These are phyloP conservation scores for Trichoderma harzianum DNA, from an alignment of 2,329 filamentous ascomycete species.

Conservation along the genomic window DNA sequence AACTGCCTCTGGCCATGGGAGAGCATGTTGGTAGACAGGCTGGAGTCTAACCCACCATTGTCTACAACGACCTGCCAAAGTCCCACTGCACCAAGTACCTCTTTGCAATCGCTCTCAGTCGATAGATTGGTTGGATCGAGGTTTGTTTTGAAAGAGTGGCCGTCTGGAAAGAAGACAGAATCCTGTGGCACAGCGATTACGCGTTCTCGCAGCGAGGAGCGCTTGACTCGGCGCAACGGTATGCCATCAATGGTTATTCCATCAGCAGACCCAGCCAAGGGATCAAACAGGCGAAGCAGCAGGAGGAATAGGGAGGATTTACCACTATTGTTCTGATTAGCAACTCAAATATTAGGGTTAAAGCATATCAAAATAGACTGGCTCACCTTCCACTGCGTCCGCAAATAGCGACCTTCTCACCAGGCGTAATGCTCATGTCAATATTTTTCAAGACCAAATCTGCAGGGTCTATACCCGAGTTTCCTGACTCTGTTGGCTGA, in stretches of 20 bases:
- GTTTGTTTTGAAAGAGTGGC: constrained; percentile 39
- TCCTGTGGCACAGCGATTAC: constrained; percentile 55
- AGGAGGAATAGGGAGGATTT: constrained; percentile 44
- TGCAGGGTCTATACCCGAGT: background rate
- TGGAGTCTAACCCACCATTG: constrained; percentile 33
- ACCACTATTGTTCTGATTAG: constrained; percentile 25
- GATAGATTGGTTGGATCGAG: constrained; percentile 39
- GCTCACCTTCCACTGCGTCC: constrained; percentile 35
- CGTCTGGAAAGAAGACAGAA: constrained; percentile 47
- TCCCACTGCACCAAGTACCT: constrained; percentile 34
- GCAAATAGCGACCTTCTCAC: constrained; percentile 36
- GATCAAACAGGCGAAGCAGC: constrained; percentile 41
- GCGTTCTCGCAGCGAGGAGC: constrained; percentile 42
- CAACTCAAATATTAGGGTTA: background rate
- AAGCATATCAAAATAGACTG: background rate
- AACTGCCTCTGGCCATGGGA: constrained; percentile 61
- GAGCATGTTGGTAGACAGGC: constrained; percentile 47
- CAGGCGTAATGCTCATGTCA: constrained; percentile 28
- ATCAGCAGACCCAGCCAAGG: constrained; percentile 24
- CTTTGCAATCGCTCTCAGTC: constrained; percentile 33
- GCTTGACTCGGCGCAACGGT: constrained; percentile 36
- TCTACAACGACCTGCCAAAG: constrained; percentile 33
- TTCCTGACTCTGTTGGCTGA: background rate
- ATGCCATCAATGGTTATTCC: constrained; percentile 44
- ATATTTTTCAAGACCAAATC: constrained; percentile 28